Base-by-base conservation (phyloP, 2,329 filamentous ascomycete species). In the Colletotrichum sp. region DNA sequence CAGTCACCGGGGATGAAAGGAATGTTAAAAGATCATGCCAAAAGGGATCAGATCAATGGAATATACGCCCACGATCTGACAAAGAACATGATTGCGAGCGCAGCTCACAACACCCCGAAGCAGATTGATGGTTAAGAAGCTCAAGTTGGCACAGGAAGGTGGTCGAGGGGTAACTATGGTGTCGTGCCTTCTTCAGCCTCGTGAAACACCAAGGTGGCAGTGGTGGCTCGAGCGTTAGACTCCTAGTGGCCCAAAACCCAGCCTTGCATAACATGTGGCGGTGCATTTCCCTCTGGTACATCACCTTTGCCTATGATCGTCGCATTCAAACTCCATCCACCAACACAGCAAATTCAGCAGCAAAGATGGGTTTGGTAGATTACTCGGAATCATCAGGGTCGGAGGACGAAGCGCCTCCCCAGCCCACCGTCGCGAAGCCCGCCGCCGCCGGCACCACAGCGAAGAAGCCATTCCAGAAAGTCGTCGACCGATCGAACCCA, bases 361-460 rank as follows among this genome's bases (percentile, higher is more conserved):
- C 49, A 78, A 85, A 64, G 52, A 97, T 97, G 95, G 93, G 91
- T 16, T 88, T 98, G 34, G 95, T 97, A 79, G 93, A 94, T 77
- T 98, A 98, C 81, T 96, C 95, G 6, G 95, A 96, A 83, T 97
- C 93, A 63, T 95, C 94, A 15, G 94, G 94, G 71, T 88, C 89
- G 18, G 93, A 95, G 71, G 76, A 85, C 49, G 84, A 84, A 72
- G 75, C 80, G 21, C 79, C 81, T 8, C 36, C 72, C 64, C 81
- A 82, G 73, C 80, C 81, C 9, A 78, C 79, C 62, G 26, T 57
- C 26, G 71, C 82, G 26, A 83, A 87, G 80, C 78, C 83, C 66
- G 74, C n/a, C n/a, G 65, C 80, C 66, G 65, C 80, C 66, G 64
- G 77, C 78, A 70, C 80, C 75, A 55, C 79, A 65, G 74, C 82